Conservation (phyloP, 257 asterid species). For the Nicotiana tabacum region DNA sequence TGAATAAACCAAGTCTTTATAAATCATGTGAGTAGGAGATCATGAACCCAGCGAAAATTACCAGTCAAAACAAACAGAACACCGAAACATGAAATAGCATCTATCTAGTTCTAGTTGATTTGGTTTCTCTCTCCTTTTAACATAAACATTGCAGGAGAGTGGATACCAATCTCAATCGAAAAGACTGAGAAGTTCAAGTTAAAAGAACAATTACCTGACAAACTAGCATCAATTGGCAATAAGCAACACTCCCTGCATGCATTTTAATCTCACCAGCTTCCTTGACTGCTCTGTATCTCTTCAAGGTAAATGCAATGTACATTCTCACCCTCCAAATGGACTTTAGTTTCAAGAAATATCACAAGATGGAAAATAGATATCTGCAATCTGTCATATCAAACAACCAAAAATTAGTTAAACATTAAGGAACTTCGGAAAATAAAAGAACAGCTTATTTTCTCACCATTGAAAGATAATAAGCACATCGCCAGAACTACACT, state of each 20-base stretch:
- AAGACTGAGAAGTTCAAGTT: not conserved
- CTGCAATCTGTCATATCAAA: not conserved
- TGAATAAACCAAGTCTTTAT: not conserved
- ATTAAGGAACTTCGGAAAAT: not conserved
- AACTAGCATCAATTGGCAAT: constrained; percentile 83
- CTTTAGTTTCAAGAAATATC: constrained; percentile 7
- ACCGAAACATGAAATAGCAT: not conserved
- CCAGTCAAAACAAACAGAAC: not conserved
- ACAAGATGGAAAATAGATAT: not conserved
- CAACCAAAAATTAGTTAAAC: not conserved
- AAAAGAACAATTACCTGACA: constrained; percentile 50
- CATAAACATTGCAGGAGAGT: not conserved
- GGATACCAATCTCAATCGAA: not conserved
- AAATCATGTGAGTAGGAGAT: not conserved
- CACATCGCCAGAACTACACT: not conserved
- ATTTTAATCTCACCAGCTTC: constrained; percentile 47
- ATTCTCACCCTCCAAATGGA: constrained; percentile 50
- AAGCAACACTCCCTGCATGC: constrained; percentile 68
- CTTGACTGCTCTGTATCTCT: constrained; percentile 34
- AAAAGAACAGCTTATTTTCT: not conserved
- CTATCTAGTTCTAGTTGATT: not conserved
- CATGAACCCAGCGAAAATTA: not conserved
- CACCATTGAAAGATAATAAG: not conserved
- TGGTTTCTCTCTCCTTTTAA: not conserved
- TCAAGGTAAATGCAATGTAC: constrained; percentile 49